A percentile compares a stretch with the other conserved stretches of the same genome.
Conservation (phyloP, 192 early-diverging fungal species). For the Backusella circina region DNA sequence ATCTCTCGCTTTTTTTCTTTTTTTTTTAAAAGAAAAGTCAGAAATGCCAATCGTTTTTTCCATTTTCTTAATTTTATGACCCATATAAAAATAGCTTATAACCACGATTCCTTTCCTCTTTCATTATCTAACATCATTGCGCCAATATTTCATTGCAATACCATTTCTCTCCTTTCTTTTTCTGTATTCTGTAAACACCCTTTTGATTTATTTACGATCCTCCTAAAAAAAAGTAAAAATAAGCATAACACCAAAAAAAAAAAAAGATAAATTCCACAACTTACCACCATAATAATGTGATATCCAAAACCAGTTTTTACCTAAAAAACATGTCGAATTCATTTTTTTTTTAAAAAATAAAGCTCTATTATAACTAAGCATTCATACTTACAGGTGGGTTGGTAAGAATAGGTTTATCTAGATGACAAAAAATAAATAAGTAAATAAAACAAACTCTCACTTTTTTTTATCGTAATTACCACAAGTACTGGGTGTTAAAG, state of each 20-base stretch:
- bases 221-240: background rate
- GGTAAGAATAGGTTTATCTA: slow-evolving; percentile 62
- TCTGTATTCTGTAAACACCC: background rate
- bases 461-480: slow-evolving; percentile 26
- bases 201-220: slow-evolving; percentile 1
- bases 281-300: slow-evolving; percentile 84
- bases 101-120: background rate
- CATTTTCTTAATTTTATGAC: background rate
- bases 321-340: slow-evolving; percentile 9
- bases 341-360: background rate
- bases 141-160: background rate
- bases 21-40: background rate
- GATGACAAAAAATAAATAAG: background rate
- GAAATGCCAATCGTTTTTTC: background rate
- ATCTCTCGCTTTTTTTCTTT: no score
- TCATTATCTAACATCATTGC: background rate
- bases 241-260: background rate
- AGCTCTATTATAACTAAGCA: background rate
- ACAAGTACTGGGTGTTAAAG: slow-evolving; percentile 61
- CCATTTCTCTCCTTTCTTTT: background rate
- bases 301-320: slow-evolving; percentile 74
- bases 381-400: slow-evolving; percentile 53
- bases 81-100: background rate
- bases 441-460: background rate
- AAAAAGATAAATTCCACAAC: background rate